phyloP scores from a whole-genome alignment of 2,329 filamentous ascomycete species.

The Gyromitra esculenta region DNA sequence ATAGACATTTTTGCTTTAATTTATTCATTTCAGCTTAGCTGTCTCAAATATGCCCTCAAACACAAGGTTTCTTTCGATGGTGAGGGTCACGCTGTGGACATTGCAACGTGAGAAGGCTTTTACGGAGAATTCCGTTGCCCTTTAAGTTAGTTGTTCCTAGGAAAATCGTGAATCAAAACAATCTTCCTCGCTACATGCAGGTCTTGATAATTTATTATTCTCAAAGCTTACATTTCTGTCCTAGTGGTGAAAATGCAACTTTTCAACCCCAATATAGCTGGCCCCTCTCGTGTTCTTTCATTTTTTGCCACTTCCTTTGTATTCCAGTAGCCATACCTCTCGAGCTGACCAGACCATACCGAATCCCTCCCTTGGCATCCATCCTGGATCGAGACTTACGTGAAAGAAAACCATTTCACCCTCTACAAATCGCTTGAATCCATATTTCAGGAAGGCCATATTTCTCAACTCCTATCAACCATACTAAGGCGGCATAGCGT shows the following conservation, averaged over 20 bases:
- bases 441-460: neutral
- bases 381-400: neutral
- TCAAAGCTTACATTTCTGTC: neutral
- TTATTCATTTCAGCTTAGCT: constrained; percentile 6
- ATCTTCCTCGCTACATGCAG: neutral
- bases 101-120: neutral
- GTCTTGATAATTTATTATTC: neutral
- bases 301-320: neutral
- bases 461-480: neutral
- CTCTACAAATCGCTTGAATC: neutral
- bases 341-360: neutral
- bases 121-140: neutral
- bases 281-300: neutral
- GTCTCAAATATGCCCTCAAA: neutral
- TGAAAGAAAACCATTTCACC: neutral
- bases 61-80: neutral
- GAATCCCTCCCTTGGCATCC: neutral
- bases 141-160: neutral
- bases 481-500: neutral
- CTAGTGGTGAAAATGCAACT: neutral
- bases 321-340: neutral
- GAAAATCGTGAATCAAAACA: neutral
- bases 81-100: neutral
- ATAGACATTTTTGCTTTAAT: constrained; percentile 25
- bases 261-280: neutral